Percentiles rank a stretch among this genome's conserved stretches.
Conservation (phyloP, 1,284 basidiomycete genomes). For the Erythrobasidium hasegawianum region DNA sequence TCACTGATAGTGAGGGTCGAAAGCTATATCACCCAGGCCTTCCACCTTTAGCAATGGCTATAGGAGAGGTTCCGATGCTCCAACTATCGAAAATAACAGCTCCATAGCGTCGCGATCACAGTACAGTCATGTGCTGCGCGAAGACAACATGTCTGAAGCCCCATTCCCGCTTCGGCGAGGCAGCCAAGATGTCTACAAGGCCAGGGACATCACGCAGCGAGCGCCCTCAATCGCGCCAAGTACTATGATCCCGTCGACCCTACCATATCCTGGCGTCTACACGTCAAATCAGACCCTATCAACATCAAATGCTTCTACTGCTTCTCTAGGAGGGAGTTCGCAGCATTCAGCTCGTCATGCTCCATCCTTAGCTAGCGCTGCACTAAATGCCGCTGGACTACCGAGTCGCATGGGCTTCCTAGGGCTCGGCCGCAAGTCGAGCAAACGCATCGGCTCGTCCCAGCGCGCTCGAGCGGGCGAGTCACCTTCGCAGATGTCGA, state of each 20-base stretch:
- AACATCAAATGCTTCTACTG: background rate
- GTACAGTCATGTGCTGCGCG: background rate
- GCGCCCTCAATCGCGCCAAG: constrained; percentile 27
- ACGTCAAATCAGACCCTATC: constrained; percentile 10
- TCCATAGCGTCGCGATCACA: background rate
- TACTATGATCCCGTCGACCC: constrained; percentile 31
- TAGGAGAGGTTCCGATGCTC: background rate
- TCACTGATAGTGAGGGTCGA: background rate
- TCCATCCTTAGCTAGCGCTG: constrained; percentile 13
- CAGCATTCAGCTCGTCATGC: constrained; percentile 2
- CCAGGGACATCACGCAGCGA: constrained; percentile 19
- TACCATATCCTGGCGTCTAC: constrained; percentile 33
- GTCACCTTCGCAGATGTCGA: constrained; percentile 6
- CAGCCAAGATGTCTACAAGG: constrained; percentile 10
- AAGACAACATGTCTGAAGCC: constrained; percentile 3
- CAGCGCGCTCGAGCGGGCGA: background rate
- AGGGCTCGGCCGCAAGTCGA: constrained; percentile 21
- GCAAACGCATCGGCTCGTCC: constrained; percentile 16
- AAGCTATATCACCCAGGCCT: background rate
- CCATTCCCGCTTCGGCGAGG: constrained; percentile 1
- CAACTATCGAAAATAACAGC: background rate
- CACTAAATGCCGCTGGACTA: constrained; percentile 26
- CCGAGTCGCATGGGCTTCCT: constrained; percentile 26
- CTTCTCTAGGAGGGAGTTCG: background rate
- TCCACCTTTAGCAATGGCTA: background rate